These are phyloP conservation scores for Saturnispora galanensis DNA, from an alignment of 805 yeast species.

Conservation along the genomic window DNA sequence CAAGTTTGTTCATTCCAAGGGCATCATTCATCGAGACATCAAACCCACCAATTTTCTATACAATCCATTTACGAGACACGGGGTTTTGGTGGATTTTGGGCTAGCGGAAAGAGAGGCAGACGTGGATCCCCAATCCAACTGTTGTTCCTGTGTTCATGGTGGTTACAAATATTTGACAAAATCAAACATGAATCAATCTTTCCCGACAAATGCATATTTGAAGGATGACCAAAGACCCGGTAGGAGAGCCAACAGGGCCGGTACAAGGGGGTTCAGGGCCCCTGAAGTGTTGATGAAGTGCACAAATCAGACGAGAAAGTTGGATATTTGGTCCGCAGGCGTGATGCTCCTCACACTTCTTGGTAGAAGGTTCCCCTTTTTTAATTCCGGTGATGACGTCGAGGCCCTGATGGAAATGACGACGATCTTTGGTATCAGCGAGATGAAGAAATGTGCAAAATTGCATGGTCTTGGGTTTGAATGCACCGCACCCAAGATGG, in stretches of 20 bases:
- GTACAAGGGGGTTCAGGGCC: constrained; percentile 90
- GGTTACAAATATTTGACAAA: constrained; percentile 18
- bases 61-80: constrained; percentile 55
- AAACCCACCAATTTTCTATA: constrained; percentile 88
- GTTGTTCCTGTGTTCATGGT: constrained; percentile 50
- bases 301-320: constrained; percentile 67
- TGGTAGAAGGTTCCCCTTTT: constrained; percentile 79
- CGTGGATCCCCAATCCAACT: constrained; percentile 22
- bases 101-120: constrained; percentile 60
- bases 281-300: constrained; percentile 89
- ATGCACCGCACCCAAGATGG: constrained; percentile 44
- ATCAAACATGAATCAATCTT: constrained; percentile 19
- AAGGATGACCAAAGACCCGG: constrained; percentile 84
- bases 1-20: constrained; percentile 76
- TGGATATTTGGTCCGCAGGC: constrained; percentile 92
- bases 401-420: constrained; percentile 86
- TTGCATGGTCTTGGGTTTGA: constrained; percentile 87
- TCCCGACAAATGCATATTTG: constrained; percentile 53
- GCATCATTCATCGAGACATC: constrained; percentile 87
- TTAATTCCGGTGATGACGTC: constrained; percentile 86
- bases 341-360: constrained; percentile 73
- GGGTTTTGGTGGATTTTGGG: constrained; percentile 88
- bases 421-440: constrained; percentile 64
- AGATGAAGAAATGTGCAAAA: constrained; percentile 66
- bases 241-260: constrained; percentile 92